phyloP scores from a whole-genome alignment of 176 grass and related monocot species.

The Triticum turgidum region DNA sequence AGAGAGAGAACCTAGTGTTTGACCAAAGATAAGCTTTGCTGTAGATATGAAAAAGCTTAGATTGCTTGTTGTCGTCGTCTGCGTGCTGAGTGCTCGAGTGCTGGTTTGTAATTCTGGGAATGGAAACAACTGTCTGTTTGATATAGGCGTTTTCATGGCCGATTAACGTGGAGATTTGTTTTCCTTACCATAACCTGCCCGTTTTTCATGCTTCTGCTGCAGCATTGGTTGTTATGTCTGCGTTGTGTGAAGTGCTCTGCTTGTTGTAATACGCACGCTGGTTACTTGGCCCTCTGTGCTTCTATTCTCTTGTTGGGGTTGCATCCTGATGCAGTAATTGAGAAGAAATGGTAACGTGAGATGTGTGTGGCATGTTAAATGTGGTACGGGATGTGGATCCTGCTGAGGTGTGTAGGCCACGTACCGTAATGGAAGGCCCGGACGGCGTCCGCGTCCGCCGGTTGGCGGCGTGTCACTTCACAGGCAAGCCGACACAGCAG shows the following conservation, averaged over 20 bases:
- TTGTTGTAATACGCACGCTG: neutral
- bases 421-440: neutral
- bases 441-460: neutral
- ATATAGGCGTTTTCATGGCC: slow-evolving; percentile 41
- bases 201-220: no score
- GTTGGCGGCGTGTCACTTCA: slow-evolving; percentile 22
- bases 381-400: neutral
- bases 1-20: slow-evolving; percentile 55
- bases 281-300: neutral
- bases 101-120: slow-evolving; percentile 48
- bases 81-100: slow-evolving; percentile 40
- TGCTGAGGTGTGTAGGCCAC: neutral
- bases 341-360: neutral
- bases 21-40: slow-evolving; percentile 62
- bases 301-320: no score
- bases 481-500: neutral
- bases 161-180: slow-evolving; percentile 31
- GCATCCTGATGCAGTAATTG: neutral
- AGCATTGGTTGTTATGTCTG: neutral
- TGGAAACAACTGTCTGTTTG: slow-evolving; percentile 42
- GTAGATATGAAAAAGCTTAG: slow-evolving; percentile 43
- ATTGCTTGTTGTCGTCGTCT: slow-evolving; percentile 32
- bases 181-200: neutral
- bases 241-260: neutral
- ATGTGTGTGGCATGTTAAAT: neutral